Evolutionary conservation across 2,329 filamentous ascomycete genomes (phyloP).

Genomic region (Epichloe scottii): DNA sequence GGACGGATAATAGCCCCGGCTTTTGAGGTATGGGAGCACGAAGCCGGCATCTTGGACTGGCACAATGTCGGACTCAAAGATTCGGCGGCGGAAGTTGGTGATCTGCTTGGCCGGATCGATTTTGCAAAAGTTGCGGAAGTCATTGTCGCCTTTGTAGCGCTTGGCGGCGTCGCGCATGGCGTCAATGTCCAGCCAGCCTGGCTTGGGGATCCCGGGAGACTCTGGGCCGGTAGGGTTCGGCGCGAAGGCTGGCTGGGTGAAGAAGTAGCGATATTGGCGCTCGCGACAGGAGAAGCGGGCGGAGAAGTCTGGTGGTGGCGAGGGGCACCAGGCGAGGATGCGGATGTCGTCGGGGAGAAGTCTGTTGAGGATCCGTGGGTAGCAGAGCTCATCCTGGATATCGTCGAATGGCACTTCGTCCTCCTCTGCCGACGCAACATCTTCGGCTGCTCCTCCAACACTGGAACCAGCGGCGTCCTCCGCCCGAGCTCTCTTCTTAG

Average conservation of each 20-base stretch:
- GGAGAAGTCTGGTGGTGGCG: slow-evolving; percentile 66
- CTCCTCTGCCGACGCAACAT: slow-evolving; percentile 5
- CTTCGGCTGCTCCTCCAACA: slow-evolving; percentile 7
- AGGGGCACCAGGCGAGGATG: slow-evolving; percentile 84
- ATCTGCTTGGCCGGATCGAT: slow-evolving; percentile 84
- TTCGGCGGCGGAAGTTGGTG: slow-evolving; percentile 64
- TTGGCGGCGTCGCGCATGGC: slow-evolving; percentile 76
- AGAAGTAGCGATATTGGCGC: slow-evolving; percentile 91
- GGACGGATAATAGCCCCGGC: slow-evolving; percentile 16
- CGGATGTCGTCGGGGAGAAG: slow-evolving; percentile 83
- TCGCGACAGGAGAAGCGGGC: slow-evolving; percentile 89
- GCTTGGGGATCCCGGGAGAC: slow-evolving; percentile 23
- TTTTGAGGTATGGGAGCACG: slow-evolving; percentile 42
- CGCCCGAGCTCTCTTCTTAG: slow-evolving; percentile 15
- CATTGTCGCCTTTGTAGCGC: slow-evolving; percentile 69
- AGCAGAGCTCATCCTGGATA: slow-evolving; percentile 69
- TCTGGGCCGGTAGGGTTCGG: slow-evolving; percentile 34
- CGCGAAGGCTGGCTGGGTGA: slow-evolving; percentile 81
- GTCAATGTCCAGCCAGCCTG: slow-evolving; percentile 76
- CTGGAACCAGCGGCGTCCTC: slow-evolving; percentile 10
- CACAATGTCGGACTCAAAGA: slow-evolving; percentile 71
- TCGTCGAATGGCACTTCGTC: slow-evolving; percentile 40
- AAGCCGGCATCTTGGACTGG: slow-evolving; percentile 45
- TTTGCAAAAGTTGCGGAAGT: slow-evolving; percentile 97
- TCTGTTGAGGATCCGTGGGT: slow-evolving; percentile 72